Conservation (phyloP, 305 asterid species). For the Andrographis paniculata region DNA sequence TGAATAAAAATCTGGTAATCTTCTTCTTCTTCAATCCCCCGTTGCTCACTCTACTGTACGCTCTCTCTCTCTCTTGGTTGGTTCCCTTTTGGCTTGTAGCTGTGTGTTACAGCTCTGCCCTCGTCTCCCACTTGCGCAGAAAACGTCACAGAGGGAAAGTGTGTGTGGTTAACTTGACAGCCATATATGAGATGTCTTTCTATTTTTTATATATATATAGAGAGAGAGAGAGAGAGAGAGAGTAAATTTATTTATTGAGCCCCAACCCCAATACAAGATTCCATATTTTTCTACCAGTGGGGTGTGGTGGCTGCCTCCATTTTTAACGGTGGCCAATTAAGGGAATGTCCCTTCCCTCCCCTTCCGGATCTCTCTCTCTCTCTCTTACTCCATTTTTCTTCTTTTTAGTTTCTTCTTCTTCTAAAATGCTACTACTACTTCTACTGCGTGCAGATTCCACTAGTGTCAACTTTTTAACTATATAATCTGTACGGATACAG, state of each 20-base stretch:
- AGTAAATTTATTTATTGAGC: not conserved
- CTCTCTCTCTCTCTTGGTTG: constrained; percentile 12
- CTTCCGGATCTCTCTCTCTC: not conserved
- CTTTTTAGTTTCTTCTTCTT: no score
- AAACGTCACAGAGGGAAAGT: constrained; percentile 18
- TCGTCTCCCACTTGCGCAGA: constrained; percentile 25
- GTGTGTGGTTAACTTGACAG: constrained; percentile 24
- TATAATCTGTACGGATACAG: no score
- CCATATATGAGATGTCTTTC: constrained; percentile 30
- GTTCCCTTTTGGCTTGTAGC: constrained; percentile 18
- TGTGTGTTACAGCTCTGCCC: constrained; percentile 13
- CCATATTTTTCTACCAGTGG: no score
- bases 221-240: no score
- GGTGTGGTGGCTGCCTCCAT: not conserved
- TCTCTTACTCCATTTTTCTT: no score
- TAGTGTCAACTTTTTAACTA: no score
- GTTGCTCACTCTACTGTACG: no score
- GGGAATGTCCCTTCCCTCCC: not conserved
- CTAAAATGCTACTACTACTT: no score
- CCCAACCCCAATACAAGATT: constrained; percentile 4
- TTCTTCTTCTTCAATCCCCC: no score
- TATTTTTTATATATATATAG: not conserved
- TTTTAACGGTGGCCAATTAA: not conserved
- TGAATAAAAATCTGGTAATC: no score
- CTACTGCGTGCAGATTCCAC: no score